Evolutionary conservation across 1,284 basidiomycete species (phyloP).

Genomic region (Ceratobasidium sp.): DNA sequence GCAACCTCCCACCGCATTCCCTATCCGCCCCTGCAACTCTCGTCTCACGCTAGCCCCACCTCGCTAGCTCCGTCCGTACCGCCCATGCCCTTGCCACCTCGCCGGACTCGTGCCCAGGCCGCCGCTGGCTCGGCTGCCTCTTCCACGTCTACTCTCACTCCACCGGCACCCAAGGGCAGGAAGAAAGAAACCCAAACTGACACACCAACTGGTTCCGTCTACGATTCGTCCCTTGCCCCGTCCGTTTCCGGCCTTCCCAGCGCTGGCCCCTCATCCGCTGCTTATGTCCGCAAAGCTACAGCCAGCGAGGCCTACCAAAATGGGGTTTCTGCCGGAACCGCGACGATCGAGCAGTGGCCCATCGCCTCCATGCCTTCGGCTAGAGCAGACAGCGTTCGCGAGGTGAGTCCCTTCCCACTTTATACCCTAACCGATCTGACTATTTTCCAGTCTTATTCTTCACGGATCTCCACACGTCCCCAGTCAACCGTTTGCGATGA

Average conservation of each 20-base stretch:
- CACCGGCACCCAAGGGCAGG: constrained; percentile 49
- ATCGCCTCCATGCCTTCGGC: constrained; percentile 22
- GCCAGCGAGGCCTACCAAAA: constrained; percentile 48
- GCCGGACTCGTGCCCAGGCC: constrained; percentile 83
- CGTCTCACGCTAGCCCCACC: constrained; percentile 46
- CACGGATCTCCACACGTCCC: constrained; percentile 56
- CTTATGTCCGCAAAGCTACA: constrained; percentile 49
- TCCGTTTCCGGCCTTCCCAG: constrained; percentile 38
- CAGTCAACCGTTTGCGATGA: constrained; percentile 75
- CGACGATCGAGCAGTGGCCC: constrained; percentile 44
- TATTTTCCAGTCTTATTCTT: constrained; percentile 29
- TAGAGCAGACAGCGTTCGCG: constrained; percentile 33
- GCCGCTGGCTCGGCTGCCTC: constrained; percentile 79
- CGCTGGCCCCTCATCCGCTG: constrained; percentile 43
- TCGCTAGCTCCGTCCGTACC: constrained; percentile 71
- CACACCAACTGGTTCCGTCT: constrained; percentile 39
- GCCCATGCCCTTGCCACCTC: constrained; percentile 69
- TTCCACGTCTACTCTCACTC: constrained; percentile 63
- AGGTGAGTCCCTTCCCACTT: constrained; percentile 32
- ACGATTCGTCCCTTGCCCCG: constrained; percentile 46
- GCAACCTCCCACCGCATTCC: too few relatives aligned
- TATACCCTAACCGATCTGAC: neutral
- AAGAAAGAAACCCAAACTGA: constrained; percentile 48
- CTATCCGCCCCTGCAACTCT: constrained; percentile 15
- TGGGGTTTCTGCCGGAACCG: constrained; percentile 39